Base-by-base conservation (phyloP, 2,329 filamentous ascomycete species). In the Arthrinium puccinioides region DNA sequence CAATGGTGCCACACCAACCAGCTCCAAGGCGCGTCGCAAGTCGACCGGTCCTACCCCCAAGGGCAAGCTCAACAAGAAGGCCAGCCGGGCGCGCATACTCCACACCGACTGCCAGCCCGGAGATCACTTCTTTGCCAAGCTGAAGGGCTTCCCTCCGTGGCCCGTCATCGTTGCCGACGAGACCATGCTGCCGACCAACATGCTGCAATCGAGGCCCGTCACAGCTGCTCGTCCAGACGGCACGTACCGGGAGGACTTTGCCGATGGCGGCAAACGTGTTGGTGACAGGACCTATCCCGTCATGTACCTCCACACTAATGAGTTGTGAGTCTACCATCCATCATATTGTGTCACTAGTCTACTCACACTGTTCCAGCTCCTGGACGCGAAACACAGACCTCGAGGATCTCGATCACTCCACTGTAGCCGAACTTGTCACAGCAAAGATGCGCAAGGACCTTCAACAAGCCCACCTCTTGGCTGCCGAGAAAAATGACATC, bases 121-220 rank as follows among this genome's bases (percentile, higher is more conserved):
- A 49, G 84, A 97, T 53, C 84, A 89, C 63, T 97, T 84, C 64
- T 81, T 94, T 56, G 87, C 94, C 46, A 86, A 89, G 61, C 80
- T 98, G 62, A 95, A 94, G 71, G 92, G 90, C 42, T 94, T 87
- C 62, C 87, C 92, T 21, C 82, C 87, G 26, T 98, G 92, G 92
- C 92, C 92, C 13, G 83, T 87, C 38, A 85, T 98, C 56, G 79
- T 98, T 51, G 92, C 87, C 59, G 88, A 95, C 57, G 90, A 98
- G 61, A 81, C 83, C 44, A 97, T 98, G 82, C 79, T 98, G 15
- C 90, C 92, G 3, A 71, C 80, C 40, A 79, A 74, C 11, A 74
- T 98, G 18, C 64, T 94, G 38, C 84, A 74, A 52, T 76, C 75
- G 31, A 83, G 92, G 43, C 92, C 90, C 8, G 86, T 94, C 37